A percentile compares a stretch with the other conserved stretches of the same genome.
Evolutionary conservation across 2,329 filamentous ascomycete species (phyloP).

Genomic region (Fusarium austroafricanum): DNA sequence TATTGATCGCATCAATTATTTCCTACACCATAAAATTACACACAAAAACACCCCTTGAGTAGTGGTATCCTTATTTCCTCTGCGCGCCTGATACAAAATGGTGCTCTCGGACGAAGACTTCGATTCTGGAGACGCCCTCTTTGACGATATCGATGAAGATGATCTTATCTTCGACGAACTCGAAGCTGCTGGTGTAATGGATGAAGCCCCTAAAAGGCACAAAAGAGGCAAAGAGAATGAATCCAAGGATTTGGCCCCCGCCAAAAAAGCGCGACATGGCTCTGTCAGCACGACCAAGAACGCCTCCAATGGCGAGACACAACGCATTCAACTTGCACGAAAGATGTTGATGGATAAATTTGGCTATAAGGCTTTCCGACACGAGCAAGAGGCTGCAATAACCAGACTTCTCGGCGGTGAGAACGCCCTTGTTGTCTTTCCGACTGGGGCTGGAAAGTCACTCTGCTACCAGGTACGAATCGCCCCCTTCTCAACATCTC

Average conservation of each 20-base stretch:
- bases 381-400: slow-evolving; percentile 60
- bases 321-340: slow-evolving; percentile 33
- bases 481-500: neutral
- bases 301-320: neutral
- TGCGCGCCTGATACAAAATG: neutral
- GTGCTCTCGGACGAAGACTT: slow-evolving; percentile 38
- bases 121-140: slow-evolving; percentile 46
- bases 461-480: slow-evolving; percentile 59
- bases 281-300: neutral
- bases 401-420: slow-evolving; percentile 52
- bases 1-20: neutral
- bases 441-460: slow-evolving; percentile 63
- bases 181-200: slow-evolving; percentile 27
- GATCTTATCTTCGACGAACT: slow-evolving; percentile 40
- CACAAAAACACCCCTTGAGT: neutral
- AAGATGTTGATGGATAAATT: slow-evolving; percentile 54
- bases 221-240: slow-evolving; percentile 9
- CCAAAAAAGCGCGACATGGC: slow-evolving; percentile 30
- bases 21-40: neutral
- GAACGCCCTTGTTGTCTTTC: slow-evolving; percentile 59
- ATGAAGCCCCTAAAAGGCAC: slow-evolving; percentile 20
- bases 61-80: neutral
- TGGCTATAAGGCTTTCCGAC: slow-evolving; percentile 54
- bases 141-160: slow-evolving; percentile 38
- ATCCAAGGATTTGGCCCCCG: neutral